A percentile compares a stretch with the other conserved stretches of the same genome.
Conservation (phyloP, 805 yeast species). For the Kodamaea neixiangensis region DNA sequence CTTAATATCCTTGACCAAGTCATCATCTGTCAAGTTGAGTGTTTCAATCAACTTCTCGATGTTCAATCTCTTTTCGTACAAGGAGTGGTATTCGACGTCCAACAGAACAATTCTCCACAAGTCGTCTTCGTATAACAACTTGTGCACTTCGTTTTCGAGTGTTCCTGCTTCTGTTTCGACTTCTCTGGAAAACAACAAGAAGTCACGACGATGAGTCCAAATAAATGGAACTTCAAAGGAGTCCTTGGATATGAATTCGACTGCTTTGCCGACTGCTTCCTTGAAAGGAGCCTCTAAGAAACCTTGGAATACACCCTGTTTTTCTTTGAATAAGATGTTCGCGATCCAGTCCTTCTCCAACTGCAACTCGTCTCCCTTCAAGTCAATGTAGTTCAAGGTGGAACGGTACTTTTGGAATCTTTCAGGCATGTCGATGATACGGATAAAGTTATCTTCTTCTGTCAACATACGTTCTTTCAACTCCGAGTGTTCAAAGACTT, state of each 20-base stretch:
- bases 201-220: conserved; percentile 94
- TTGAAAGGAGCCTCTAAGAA: conserved; percentile 53
- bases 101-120: conserved; percentile 87
- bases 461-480: conserved; percentile 88
- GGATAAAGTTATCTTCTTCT: conserved; percentile 84
- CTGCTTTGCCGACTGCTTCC: conserved; percentile 69
- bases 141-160: conserved; percentile 42
- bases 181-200: conserved; percentile 61
- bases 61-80: conserved; percentile 69
- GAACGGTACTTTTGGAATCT: conserved; percentile 79
- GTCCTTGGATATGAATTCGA: conserved; percentile 72
- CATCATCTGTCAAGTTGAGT: conserved; percentile 55
- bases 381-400: conserved; percentile 64
- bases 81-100: conserved; percentile 86
- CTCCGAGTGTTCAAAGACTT: conserved; percentile 94
- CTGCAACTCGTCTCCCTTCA: conserved; percentile 66
- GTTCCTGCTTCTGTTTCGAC: conserved; percentile 39
- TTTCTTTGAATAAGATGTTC: conserved; percentile 60
- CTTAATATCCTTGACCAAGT: conserved; percentile 53
- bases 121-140: conserved; percentile 74
- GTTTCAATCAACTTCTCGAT: conserved; percentile 57
- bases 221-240: conserved; percentile 91
- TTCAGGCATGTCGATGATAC: conserved; percentile 89
- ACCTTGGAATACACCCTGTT: conserved; percentile 44
- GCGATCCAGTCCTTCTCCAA: conserved; percentile 82